Conservation (phyloP, 208 protist species). For the Leishmania aethiopica region DNA sequence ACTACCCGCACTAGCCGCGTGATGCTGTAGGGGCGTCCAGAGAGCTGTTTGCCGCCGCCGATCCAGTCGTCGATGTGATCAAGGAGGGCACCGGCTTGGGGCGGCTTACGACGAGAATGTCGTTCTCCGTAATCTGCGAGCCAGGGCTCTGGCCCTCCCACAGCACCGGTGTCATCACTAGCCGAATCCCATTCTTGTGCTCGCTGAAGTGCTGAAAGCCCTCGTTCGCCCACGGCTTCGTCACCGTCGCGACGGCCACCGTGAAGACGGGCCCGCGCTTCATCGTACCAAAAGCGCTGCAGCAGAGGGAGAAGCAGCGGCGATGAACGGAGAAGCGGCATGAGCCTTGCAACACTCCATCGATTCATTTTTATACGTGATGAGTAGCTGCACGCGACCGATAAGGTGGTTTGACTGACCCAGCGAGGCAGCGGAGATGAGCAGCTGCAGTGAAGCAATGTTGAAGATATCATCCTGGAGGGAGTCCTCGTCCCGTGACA, state of each 20-base stretch:
- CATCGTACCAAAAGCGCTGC: conserved; percentile 45
- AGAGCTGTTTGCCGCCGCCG: neutral
- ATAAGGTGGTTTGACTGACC: conserved; percentile 69
- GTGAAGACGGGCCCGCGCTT: conserved; percentile 62
- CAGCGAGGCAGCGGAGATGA: conserved; percentile 55
- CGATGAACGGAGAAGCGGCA: conserved; percentile 64
- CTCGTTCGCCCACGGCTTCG: conserved; percentile 62
- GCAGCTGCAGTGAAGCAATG: conserved; percentile 45
- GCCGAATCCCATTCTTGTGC: conserved; percentile 57
- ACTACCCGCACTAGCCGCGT: neutral
- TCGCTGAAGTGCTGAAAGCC: conserved; percentile 42
- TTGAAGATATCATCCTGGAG: conserved; percentile 33
- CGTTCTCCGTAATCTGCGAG: conserved; percentile 64
- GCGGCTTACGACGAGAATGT: conserved; percentile 66
- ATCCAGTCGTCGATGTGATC: neutral
- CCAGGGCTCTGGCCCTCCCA: conserved; percentile 47
- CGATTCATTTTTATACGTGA: conserved; percentile 60
- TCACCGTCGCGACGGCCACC: conserved; percentile 51
- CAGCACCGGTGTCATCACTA: conserved; percentile 70
- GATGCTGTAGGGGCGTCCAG: neutral
- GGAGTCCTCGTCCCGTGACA: conserved; percentile 18
- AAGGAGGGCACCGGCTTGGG: conserved; percentile 5
- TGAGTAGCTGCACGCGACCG: conserved; percentile 65
- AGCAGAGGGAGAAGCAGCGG: conserved; percentile 66
- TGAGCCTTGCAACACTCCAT: conserved; percentile 70